Evolutionary conservation across 192 early-diverging fungal genomes (phyloP).

Genomic region (Backusella mclennaniae): DNA sequence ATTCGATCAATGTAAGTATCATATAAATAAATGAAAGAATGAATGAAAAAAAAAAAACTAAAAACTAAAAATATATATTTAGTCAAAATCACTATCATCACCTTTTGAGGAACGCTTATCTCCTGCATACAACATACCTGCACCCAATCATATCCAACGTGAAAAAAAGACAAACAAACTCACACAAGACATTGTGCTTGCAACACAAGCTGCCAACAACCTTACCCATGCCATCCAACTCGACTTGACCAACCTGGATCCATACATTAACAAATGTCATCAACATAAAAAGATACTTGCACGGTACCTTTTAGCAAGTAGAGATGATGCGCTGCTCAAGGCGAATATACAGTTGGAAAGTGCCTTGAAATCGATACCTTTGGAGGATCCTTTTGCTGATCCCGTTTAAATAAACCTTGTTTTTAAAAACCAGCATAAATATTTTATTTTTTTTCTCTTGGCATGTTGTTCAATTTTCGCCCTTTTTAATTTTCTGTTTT

Average conservation of each 20-base stretch:
- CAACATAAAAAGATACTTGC: slow-evolving; percentile 28
- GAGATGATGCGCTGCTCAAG: slow-evolving; percentile 32
- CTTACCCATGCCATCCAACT: slow-evolving; percentile 25
- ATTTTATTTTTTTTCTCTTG: not conserved
- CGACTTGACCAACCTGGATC: not conserved
- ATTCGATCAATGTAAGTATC: not conserved
- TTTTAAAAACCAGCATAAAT: not conserved
- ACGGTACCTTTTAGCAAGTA: slow-evolving; percentile 25
- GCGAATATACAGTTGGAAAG: slow-evolving; percentile 31
- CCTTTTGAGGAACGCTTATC: not conserved
- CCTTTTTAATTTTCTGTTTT: not conserved
- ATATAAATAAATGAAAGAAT: not conserved
- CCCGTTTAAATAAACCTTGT: not conserved
- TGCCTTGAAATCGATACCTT: slow-evolving; percentile 21
- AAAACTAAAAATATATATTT: not conserved
- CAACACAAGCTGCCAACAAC: slow-evolving; percentile 32
- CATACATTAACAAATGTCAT: slow-evolving; percentile 10
- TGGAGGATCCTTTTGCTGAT: slow-evolving; percentile 13
- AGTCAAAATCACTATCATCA: not conserved
- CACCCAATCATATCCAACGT: slow-evolving; percentile 7
- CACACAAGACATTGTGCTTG: slow-evolving; percentile 32
- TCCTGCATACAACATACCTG: slow-evolving; percentile 2
- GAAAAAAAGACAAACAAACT: slow-evolving; percentile 26
- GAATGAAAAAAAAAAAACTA: not conserved
- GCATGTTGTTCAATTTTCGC: not conserved